Evolutionary conservation across 139 green algal species (phyloP), one percentile per base, ranked within the genome.

Genomic region (Chara braunii): DNA sequence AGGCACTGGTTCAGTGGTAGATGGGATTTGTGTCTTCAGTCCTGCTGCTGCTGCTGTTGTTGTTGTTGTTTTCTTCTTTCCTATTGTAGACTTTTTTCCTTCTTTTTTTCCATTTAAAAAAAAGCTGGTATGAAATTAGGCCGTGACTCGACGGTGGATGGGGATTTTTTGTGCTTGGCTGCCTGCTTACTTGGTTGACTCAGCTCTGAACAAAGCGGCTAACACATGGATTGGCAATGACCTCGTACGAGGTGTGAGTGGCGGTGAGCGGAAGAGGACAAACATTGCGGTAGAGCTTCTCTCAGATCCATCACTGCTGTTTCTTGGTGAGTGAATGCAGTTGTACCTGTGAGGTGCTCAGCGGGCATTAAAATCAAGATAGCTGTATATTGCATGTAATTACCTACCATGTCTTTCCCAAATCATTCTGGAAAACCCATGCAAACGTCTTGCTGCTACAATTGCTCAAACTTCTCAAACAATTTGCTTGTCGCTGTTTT

Each of bases 251-350:
- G 64, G 64, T 33, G 54, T 73, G 1, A 73, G 64, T 31, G 64
- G 64, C 6, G 64, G 64, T 1, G 64, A 73, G 43, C 1, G 64
- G 0, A 73, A 73, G 54, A n/a, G 64, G 0, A 72, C 64, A 1
- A 71, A 71, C 31, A 73, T 73, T 30, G 64, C 64, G 0, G 59
- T 73, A 5, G 64, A 74, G 26, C 67, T 73, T 54, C 54, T 73
- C 0, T 73, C 64, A 0, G 68, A 73, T 24, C 64, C 64, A 11
- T 73, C 64, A 22, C 36, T 73, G 5, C 24, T 73, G 1, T 71
- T 71, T 1, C 52, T 71, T 0, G 62, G 62, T 71, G 36, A 14
- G 59, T 68, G 18, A 18, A 26, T 48, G 18, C 18, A n/a, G n/a
- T n/a, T n/a, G n/a, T n/a, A n/a, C n/a, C n/a, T n/a, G n/a, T n/a